Percentiles rank a stretch among this genome's conserved stretches.
These are phyloP conservation scores for Tolypocladium ophioglossoides DNA, from an alignment of 2,329 filamentous ascomycete species.

Conservation along the genomic window DNA sequence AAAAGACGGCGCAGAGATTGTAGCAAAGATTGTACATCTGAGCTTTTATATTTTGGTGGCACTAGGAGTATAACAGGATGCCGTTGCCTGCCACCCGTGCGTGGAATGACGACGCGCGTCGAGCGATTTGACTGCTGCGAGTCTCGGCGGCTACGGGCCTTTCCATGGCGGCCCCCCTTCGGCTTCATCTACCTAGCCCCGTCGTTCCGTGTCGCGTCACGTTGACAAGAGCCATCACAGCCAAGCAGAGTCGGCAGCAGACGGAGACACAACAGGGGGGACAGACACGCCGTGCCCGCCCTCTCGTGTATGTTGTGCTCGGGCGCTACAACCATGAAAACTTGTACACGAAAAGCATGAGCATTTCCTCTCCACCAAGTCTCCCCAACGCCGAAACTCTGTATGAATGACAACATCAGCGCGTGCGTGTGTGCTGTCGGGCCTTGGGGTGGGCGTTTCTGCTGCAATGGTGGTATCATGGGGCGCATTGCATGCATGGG, in stretches of 20 bases:
- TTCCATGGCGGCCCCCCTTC: not conserved
- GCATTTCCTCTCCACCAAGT: conserved; percentile 7
- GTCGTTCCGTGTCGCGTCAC: not conserved
- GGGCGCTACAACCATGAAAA: not conserved
- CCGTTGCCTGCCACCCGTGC: not conserved
- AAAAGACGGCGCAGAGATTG: not conserved
- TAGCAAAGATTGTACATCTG: not conserved
- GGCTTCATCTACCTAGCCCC: not conserved
- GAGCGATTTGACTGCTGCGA: not conserved
- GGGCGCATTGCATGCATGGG: conserved; percentile 1
- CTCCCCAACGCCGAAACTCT: conserved; percentile 18
- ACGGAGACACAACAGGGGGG: not conserved
- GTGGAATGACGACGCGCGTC: not conserved
- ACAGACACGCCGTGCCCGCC: not conserved
- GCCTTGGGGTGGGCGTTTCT: not conserved
- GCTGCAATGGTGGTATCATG: conserved; percentile 1
- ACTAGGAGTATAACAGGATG: not conserved
- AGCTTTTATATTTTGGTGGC: not conserved
- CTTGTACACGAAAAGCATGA: not conserved
- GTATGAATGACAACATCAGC: conserved; percentile 1
- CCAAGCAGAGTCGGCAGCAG: not conserved
- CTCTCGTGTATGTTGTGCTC: not conserved
- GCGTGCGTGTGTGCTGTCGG: not conserved
- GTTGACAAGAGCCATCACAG: not conserved
- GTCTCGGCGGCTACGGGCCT: not conserved